Evolutionary conservation across 2,329 filamentous ascomycete species (phyloP).

Genomic region (Phialocephala subalpina): DNA sequence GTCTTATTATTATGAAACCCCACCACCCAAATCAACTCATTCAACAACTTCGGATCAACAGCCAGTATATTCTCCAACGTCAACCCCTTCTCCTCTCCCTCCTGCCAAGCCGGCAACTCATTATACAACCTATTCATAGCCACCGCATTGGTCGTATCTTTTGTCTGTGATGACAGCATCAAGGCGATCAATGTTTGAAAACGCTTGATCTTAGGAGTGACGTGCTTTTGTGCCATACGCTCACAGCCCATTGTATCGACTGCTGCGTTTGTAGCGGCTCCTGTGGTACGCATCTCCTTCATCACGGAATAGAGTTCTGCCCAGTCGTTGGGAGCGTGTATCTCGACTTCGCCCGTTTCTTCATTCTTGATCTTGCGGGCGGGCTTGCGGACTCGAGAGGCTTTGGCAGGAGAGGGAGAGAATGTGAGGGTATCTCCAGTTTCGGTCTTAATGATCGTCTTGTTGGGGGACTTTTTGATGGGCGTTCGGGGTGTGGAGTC

Average conservation of each 20-base stretch:
- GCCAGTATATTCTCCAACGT: conserved; percentile 69
- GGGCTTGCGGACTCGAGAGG: conserved; percentile 53
- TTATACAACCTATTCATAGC: conserved; percentile 73
- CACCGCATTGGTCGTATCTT: conserved; percentile 74
- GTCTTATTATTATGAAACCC: conserved; percentile 82
- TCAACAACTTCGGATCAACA: conserved; percentile 64
- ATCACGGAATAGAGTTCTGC: conserved; percentile 80
- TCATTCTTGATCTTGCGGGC: conserved; percentile 53
- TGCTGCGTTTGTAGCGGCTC: conserved; percentile 74
- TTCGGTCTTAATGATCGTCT: conserved; percentile 51
- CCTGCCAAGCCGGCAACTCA: conserved; percentile 55
- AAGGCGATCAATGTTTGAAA: conserved; percentile 75
- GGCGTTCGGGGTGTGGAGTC: conserved; percentile 44
- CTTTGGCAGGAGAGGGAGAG: conserved; percentile 41
- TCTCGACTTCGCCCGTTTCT: conserved; percentile 49
- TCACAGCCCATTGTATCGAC: conserved; percentile 99
- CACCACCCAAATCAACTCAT: conserved; percentile 71
- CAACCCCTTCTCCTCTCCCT: conserved; percentile 53
- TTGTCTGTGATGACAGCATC: conserved; percentile 79
- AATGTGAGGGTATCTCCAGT: conserved; percentile 40
- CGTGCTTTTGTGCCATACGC: conserved; percentile 66
- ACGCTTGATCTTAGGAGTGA: conserved; percentile 60
- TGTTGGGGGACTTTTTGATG: conserved; percentile 34
- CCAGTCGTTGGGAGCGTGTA: conserved; percentile 80
- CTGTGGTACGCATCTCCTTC: conserved; percentile 74